Conservation (phyloP, 116 monocot genomes). For the Papilionanthe hybrid region DNA sequence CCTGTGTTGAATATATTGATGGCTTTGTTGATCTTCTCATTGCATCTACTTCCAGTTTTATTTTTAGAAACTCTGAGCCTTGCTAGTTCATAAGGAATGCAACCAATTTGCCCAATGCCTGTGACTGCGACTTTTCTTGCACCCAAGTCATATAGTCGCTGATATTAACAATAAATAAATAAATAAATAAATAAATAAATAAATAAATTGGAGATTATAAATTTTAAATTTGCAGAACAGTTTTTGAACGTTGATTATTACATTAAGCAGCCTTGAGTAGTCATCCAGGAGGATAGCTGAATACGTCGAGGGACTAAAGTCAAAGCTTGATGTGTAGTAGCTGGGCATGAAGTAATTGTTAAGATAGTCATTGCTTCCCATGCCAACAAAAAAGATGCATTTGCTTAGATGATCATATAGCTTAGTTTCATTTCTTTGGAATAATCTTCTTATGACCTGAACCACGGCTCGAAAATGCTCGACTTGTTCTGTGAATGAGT, state of each 20-base stretch:
- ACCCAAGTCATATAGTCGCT: slow-evolving; percentile 63
- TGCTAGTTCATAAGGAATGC: slow-evolving; percentile 85
- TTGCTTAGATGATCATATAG: slow-evolving; percentile 30
- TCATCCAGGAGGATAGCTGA: slow-evolving; percentile 51
- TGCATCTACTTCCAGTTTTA: slow-evolving; percentile 26
- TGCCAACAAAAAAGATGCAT: slow-evolving; percentile 60
- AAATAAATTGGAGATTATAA: neutral
- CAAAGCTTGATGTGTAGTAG: slow-evolving; percentile 35
- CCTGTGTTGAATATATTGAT: slow-evolving; percentile 53
- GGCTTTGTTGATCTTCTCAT: slow-evolving; percentile 56
- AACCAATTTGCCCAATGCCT: slow-evolving; percentile 72
- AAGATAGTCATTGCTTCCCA: slow-evolving; percentile 91
- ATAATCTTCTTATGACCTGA: slow-evolving; percentile 23
- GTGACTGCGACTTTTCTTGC: slow-evolving; percentile 49
- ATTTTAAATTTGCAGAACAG: neutral
- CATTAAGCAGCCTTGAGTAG: slow-evolving; percentile 48
- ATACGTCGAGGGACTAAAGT: slow-evolving; percentile 42
- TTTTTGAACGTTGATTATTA: slow-evolving; percentile 5
- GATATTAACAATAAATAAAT: slow-evolving; percentile 7
- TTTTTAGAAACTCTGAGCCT: slow-evolving; percentile 8
- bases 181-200: neutral
- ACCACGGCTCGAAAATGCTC: slow-evolving; percentile 44
- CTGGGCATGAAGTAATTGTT: slow-evolving; percentile 95
- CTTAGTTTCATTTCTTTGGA: slow-evolving; percentile 39
- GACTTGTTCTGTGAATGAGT: slow-evolving; percentile 44